Conservation (phyloP, 805 yeast species). For the Saccharomycopsis sp. region DNA sequence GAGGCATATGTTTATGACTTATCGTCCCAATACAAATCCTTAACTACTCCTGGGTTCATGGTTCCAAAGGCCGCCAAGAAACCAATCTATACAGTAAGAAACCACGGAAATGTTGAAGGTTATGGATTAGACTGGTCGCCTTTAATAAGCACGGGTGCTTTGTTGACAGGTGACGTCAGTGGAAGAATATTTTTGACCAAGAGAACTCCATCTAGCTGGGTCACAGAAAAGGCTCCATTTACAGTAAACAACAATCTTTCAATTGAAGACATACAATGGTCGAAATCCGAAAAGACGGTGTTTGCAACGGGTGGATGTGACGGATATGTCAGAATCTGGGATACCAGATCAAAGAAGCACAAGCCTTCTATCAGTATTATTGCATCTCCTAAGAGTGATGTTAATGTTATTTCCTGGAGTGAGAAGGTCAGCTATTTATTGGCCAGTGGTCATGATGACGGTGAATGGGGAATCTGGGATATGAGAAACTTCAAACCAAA, state of each 20-base stretch:
- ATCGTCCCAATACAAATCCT: conserved; percentile 70
- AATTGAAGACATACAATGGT: conserved; percentile 98
- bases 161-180: conserved; percentile 81
- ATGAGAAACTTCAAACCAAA: conserved; percentile 71
- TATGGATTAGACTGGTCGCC: conserved; percentile 98
- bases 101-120: conserved; percentile 95
- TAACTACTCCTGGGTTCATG: conserved; percentile 80
- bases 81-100: conserved; percentile 74
- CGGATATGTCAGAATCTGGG: conserved; percentile 93
- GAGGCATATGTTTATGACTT: conserved; percentile 83
- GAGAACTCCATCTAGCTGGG: conserved; percentile 74
- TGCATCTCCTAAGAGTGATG: conserved; percentile 69
- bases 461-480: conserved; percentile 98
- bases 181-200: conserved; percentile 79
- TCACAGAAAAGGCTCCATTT: conserved; percentile 79
- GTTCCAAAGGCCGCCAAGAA: conserved; percentile 72
- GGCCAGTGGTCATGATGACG: conserved; percentile 97
- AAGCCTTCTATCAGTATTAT: conserved; percentile 80
- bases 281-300: conserved; percentile 83
- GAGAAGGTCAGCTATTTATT: conserved; percentile 75
- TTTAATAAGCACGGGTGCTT: conserved; percentile 64
- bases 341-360: conserved; percentile 87
- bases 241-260: conserved; percentile 52
- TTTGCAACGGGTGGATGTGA: conserved; percentile 94
- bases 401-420: conserved; percentile 96